phyloP scores from a whole-genome alignment of 2,329 filamentous ascomycete species.

The Pyrenochaeta sp. region DNA sequence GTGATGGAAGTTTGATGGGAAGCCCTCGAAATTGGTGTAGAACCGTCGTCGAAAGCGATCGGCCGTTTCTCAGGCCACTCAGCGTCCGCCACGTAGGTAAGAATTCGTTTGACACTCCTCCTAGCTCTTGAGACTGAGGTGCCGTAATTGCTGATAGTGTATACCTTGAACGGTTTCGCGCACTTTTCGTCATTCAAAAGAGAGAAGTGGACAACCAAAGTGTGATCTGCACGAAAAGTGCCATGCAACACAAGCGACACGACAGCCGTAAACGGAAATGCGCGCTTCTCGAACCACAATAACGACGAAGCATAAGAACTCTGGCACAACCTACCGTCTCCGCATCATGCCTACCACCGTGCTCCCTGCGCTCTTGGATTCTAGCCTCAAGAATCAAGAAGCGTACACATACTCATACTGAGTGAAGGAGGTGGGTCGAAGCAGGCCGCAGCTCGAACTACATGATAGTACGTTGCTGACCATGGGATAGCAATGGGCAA shows the following conservation, averaged over 20 bases:
- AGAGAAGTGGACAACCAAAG: slow-evolving; percentile 13
- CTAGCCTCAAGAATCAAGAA: background rate
- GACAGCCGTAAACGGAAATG: slow-evolving; percentile 20
- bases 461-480: background rate
- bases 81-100: slow-evolving; percentile 53
- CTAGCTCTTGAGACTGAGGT: slow-evolving; percentile 31
- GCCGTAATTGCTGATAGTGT: slow-evolving; percentile 14
- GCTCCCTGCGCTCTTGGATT: background rate
- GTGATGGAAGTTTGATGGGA: slow-evolving; percentile 21
- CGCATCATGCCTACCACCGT: background rate
- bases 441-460: background rate
- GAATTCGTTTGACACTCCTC: slow-evolving; percentile 26
- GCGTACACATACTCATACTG: background rate
- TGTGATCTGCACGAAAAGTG: slow-evolving; percentile 27
- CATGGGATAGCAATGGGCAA: background rate
- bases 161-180: slow-evolving; percentile 9
- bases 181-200: slow-evolving; percentile 6
- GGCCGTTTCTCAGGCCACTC: slow-evolving; percentile 51
- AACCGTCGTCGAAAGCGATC: slow-evolving; percentile 37
- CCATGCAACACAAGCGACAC: slow-evolving; percentile 29
- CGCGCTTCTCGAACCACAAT: background rate
- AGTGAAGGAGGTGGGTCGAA: background rate
- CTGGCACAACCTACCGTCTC: background rate
- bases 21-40: slow-evolving; percentile 3
- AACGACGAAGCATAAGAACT: background rate